Conservation (phyloP, 2,329 filamentous ascomycete species). For the Aureobasidium sp. region DNA sequence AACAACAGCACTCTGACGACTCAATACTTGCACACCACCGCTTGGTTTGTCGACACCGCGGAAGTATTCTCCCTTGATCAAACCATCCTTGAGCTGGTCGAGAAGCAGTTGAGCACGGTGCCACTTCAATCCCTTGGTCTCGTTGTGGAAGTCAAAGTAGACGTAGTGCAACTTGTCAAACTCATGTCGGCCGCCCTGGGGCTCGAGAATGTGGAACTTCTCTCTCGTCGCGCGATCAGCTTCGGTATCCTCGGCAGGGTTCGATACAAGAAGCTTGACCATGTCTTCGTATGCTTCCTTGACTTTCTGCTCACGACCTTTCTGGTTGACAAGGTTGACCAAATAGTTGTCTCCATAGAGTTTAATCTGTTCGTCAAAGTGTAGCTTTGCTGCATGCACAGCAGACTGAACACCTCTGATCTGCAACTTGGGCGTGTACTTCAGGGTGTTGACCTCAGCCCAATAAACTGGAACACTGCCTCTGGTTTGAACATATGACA, state of each 20-base stretch:
- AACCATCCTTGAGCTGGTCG: constrained; percentile 67
- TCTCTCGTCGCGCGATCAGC: constrained; percentile 58
- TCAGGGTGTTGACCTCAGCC: constrained; percentile 89
- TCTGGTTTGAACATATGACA: constrained; percentile 93
- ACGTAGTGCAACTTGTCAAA: constrained; percentile 88
- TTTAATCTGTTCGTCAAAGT: constrained; percentile 89
- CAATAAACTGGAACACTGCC: constrained; percentile 94
- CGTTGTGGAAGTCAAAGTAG: constrained; percentile 97
- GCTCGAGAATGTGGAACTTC: constrained; percentile 72
- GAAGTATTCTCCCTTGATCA: constrained; percentile 82
- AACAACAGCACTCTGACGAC: constrained; percentile 79
- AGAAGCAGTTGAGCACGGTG: constrained; percentile 82
- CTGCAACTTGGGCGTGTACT: constrained; percentile 85
- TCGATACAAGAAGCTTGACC: constrained; percentile 64
- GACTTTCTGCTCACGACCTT: constrained; percentile 77
- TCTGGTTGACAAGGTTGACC: constrained; percentile 95
- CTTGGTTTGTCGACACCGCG: constrained; percentile 79
- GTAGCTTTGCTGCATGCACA: constrained; percentile 66
- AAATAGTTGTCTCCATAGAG: constrained; percentile 95
- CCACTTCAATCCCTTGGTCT: constrained; percentile 93
- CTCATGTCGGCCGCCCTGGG: constrained; percentile 47
- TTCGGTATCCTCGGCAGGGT: constrained; percentile 57
- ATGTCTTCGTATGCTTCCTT: constrained; percentile 93
- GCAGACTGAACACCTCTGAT: constrained; percentile 78
- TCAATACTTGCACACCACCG: constrained; percentile 69